Conservation (phyloP, 1,284 basidiomycete species). For the Ceratorhiza oryzae-sativae region DNA sequence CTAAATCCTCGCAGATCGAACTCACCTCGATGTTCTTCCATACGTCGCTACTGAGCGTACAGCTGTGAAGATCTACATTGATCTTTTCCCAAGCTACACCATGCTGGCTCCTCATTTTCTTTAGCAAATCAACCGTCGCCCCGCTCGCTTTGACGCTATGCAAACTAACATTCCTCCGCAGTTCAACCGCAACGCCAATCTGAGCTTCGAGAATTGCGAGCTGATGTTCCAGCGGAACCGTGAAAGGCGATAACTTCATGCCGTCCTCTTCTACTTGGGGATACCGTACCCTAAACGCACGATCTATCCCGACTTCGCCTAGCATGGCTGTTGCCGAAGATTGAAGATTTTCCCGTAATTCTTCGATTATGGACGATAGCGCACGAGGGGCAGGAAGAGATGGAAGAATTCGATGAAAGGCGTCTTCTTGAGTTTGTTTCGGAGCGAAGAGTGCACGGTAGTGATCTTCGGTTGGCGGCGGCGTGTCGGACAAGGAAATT, state of each 20-base stretch:
- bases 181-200: constrained; percentile 74
- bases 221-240: constrained; percentile 76
- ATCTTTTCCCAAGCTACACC: constrained; percentile 63
- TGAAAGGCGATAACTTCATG: constrained; percentile 68
- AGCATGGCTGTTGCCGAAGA: constrained; percentile 72
- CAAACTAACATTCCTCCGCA: constrained; percentile 73
- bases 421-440: constrained; percentile 50
- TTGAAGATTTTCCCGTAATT: constrained; percentile 64
- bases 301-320: constrained; percentile 85
- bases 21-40: constrained; percentile 71
- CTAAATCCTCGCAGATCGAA: constrained; percentile 34
- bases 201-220: constrained; percentile 74
- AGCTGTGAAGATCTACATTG: constrained; percentile 80
- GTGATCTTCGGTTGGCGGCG: constrained; percentile 65
- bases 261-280: constrained; percentile 46
- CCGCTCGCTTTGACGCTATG: constrained; percentile 79
- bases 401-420: constrained; percentile 61
- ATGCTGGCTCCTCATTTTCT: constrained; percentile 60
- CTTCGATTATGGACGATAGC: constrained; percentile 60
- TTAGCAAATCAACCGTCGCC: constrained; percentile 67
- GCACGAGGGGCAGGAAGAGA: constrained; percentile 68
- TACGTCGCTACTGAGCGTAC: constrained; percentile 71
- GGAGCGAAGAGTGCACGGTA: constrained; percentile 65
- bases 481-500: constrained; percentile 58
- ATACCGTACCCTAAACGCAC: constrained; percentile 70